Evolutionary conservation across 257 asterid species (phyloP).

Genomic region (Plectranthus barbatus): DNA sequence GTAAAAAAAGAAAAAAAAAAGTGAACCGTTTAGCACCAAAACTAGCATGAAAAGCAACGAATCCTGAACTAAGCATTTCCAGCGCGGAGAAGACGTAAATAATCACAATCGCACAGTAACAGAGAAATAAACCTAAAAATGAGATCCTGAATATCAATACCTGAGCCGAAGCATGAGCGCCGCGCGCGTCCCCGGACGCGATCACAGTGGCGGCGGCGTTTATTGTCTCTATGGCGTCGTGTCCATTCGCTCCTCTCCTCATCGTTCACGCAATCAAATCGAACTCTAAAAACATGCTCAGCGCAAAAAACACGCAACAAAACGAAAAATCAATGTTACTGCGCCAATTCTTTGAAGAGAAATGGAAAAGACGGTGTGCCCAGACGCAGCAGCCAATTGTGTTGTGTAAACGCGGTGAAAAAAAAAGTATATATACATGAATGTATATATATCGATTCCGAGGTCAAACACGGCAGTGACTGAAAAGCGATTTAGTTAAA

Average conservation of each 20-base stretch:
- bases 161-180: conserved; percentile 49
- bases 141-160: conserved; percentile 18
- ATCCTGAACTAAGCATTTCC: background rate
- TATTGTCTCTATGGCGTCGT: conserved; percentile 59
- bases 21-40: background rate
- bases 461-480: conserved; percentile 89
- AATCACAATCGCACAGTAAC: conserved; percentile 10
- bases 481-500: conserved; percentile 17
- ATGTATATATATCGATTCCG: conserved; percentile 13
- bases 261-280: conserved; percentile 23
- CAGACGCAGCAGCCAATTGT: background rate
- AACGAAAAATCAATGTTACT: background rate
- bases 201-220: conserved; percentile 94
- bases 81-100: conserved; percentile 7
- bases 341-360: background rate
- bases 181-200: conserved; percentile 63
- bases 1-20: background rate
- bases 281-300: conserved; percentile 14
- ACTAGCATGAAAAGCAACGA: background rate
- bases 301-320: background rate
- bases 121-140: background rate
- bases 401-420: conserved; percentile 15
- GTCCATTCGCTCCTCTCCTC: conserved; percentile 46
- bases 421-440: background rate
- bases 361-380: conserved; percentile 3